Evolutionary conservation across 371 early-diverging fungal genomes (phyloP).

Genomic region (Syncephalastrum monosporum): DNA sequence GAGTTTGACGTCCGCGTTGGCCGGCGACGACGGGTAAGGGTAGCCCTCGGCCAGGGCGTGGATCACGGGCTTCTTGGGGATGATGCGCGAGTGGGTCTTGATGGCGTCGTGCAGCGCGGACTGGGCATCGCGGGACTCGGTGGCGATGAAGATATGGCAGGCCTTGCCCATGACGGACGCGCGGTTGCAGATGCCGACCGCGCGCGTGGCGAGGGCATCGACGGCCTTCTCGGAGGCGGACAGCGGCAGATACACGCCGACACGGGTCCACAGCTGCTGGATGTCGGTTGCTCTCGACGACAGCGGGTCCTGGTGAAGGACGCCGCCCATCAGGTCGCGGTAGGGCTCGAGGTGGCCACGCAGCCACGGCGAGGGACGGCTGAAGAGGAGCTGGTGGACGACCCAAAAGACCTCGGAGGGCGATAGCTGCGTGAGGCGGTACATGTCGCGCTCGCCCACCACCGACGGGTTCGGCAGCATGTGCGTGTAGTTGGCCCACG

Average conservation of each 20-base stretch:
- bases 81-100: slow-evolving; percentile 1
- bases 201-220: slow-evolving; percentile 22
- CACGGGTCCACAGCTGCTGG: slow-evolving; percentile 28
- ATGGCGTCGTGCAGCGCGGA: slow-evolving; percentile 11
- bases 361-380: slow-evolving; percentile 29
- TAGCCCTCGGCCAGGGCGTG: slow-evolving; percentile 33
- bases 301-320: slow-evolving; percentile 10
- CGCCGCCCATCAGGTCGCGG: slow-evolving; percentile 37
- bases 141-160: slow-evolving; percentile 37
- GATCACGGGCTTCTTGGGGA: slow-evolving; percentile 1
- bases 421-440: slow-evolving; percentile 23
- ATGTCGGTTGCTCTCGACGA: slow-evolving; percentile 11
- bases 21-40: slow-evolving; percentile 18
- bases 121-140: slow-evolving; percentile 5
- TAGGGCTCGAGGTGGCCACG: slow-evolving; percentile 26
- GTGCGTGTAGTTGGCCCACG: slow-evolving; percentile 13
- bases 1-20: slow-evolving; percentile 11
- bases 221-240: slow-evolving; percentile 1
- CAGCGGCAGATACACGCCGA: slow-evolving; percentile 26
- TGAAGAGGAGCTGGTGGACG: slow-evolving; percentile 31
- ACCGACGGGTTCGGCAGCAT: slow-evolving; percentile 20
- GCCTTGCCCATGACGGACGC: slow-evolving; percentile 16
- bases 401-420: slow-evolving; percentile 43
- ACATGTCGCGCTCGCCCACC: slow-evolving; percentile 24
- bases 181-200: slow-evolving; percentile 18